Conservation (phyloP, 192 early-diverging fungal species). For the Phlyctochytrium planicorne region DNA sequence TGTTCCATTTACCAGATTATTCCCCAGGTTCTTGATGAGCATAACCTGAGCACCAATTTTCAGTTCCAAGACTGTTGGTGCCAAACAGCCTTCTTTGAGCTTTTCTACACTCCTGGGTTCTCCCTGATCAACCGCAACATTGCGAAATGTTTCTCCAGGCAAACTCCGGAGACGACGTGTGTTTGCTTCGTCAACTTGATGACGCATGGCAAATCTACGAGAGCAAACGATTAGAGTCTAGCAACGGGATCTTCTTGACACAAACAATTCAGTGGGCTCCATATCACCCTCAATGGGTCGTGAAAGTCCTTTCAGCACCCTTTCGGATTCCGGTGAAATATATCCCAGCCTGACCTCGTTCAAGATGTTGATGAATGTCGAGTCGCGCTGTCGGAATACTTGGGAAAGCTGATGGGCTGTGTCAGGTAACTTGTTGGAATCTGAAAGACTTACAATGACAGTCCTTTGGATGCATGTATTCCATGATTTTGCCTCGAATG, state of each 20-base stretch:
- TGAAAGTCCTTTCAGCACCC: conserved; percentile 52
- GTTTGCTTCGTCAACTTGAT: conserved; percentile 78
- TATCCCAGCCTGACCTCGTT: conserved; percentile 82
- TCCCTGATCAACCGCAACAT: conserved; percentile 17
- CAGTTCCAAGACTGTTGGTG: conserved; percentile 62
- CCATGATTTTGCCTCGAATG: conserved; percentile 38
- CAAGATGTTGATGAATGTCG: conserved; percentile 76
- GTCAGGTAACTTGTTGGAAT: too few species aligned
- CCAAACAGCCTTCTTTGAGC: conserved; percentile 51
- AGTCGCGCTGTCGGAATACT: conserved; percentile 85
- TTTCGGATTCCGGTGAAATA: conserved; percentile 54
- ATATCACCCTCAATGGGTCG: conserved; percentile 40
- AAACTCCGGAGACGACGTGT: conserved; percentile 49
- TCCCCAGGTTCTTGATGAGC: conserved; percentile 56
- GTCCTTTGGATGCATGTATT: conserved; percentile 9
- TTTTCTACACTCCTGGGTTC: conserved; percentile 23
- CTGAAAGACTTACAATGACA: too few species aligned
- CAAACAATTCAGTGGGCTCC: conserved; percentile 51
- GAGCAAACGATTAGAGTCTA: conserved; percentile 30
- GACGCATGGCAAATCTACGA: conserved; percentile 72
- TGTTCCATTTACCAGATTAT: conserved; percentile 44
- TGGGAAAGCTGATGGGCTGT: conserved; percentile 60
- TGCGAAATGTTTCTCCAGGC: conserved; percentile 30
- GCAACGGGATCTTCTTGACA: conserved; percentile 15
- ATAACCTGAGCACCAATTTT: conserved; percentile 84